Conservation (phyloP, 140 eudicot genomes). For the Cichorium intybus region DNA sequence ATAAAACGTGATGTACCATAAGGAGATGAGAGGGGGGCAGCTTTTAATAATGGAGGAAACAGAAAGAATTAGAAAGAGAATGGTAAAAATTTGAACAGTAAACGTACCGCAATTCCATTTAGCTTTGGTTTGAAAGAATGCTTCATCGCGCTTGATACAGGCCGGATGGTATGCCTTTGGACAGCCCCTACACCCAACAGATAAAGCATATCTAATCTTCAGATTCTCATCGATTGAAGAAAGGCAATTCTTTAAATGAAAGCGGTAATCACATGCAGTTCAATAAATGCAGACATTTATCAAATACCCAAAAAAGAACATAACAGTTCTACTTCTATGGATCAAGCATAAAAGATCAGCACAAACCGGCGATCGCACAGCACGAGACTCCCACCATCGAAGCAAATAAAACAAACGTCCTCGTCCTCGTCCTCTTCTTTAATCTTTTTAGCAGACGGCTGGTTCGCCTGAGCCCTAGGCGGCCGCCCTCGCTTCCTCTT, state of each 20-base stretch:
- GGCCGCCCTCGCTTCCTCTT: conserved; percentile 89
- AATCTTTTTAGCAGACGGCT: conserved; percentile 39
- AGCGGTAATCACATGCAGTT: conserved; percentile 10
- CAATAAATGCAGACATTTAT: conserved; percentile 26
- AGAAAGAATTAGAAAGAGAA: too few species aligned
- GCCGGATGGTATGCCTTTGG: conserved; percentile 98
- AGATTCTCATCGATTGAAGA: not conserved
- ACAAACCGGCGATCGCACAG: conserved; percentile 92
- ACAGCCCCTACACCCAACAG: conserved; percentile 55
- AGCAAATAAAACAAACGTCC: conserved; percentile 94
- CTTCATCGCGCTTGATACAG: conserved; percentile 88
- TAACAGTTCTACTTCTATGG: not conserved
- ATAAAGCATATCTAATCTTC: not conserved
- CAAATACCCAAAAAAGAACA: conserved; percentile 2
- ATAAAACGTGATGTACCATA: not conserved
- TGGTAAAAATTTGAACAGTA: conserved; percentile 7
- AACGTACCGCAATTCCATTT: conserved; percentile 87
- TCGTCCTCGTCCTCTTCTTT: conserved; percentile 54
- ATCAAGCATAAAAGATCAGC: conserved; percentile 7
- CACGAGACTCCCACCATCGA: conserved; percentile 92
- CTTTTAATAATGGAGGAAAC: not conserved
- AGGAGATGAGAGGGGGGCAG: not conserved
- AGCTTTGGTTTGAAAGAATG: conserved; percentile 75
- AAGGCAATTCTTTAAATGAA: not conserved
- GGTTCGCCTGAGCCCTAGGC: conserved; percentile 42